Conservation (phyloP, 2,329 filamentous ascomycete species). For the Monilinia aucupariae region DNA sequence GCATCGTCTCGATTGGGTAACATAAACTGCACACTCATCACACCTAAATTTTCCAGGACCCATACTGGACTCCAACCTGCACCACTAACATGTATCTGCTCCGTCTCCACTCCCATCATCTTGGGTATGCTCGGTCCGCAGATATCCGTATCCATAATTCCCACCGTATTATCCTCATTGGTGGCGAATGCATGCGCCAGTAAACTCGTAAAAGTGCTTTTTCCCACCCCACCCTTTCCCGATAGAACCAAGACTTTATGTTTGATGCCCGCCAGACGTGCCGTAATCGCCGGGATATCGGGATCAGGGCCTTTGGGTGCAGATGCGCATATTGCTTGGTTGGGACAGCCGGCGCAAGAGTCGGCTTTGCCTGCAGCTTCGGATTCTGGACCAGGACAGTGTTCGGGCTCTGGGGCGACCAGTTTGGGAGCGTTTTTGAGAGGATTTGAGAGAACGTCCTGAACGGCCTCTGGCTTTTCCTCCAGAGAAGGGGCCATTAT, state of each 20-base stretch:
- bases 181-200: slow-evolving; percentile 84
- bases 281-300: slow-evolving; percentile 82
- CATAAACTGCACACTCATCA: slow-evolving; percentile 99
- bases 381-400: slow-evolving; percentile 88
- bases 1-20: slow-evolving; percentile 88
- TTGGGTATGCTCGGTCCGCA: slow-evolving; percentile 95
- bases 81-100: slow-evolving; percentile 86
- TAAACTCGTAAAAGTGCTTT: slow-evolving; percentile 87
- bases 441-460: slow-evolving; percentile 69
- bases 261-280: slow-evolving; percentile 71
- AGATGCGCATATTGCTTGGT: slow-evolving; percentile 90
- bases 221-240: slow-evolving; percentile 94
- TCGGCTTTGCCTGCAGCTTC: slow-evolving; percentile 65
- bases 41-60: slow-evolving; percentile 87
- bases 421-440: slow-evolving; percentile 75
- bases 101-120: slow-evolving; percentile 95
- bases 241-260: slow-evolving; percentile 90
- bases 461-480: slow-evolving; percentile 61
- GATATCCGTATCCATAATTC: slow-evolving; percentile 97
- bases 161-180: slow-evolving; percentile 72
- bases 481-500: slow-evolving; percentile 78
- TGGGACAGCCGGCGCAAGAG: slow-evolving; percentile 90
- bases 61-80: slow-evolving; percentile 93
- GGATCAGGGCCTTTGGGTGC: slow-evolving; percentile 94
- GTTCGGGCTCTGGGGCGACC: slow-evolving; percentile 91